Base-by-base conservation (phyloP, 768 basidiomycete genomes). In the Mycena chlorophos region DNA sequence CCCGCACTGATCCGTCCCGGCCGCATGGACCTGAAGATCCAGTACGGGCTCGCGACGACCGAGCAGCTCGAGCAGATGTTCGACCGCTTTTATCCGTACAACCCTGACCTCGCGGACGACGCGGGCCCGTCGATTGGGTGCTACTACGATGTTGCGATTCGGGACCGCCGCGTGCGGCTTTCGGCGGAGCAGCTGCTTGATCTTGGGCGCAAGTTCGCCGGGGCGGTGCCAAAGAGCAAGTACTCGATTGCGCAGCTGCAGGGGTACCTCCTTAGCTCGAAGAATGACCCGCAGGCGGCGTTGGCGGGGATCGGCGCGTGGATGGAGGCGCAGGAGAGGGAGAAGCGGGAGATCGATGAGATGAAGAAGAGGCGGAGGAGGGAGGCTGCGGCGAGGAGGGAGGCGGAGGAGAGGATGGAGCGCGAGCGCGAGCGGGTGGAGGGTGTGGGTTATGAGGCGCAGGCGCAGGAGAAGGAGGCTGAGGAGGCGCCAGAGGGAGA, bases 231-330 rank as follows among this genome's bases (percentile, higher is more conserved):
- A 0, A 69, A 74, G 17, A 62, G 77, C 52, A 74, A 76, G 54
- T 82, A 84, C 63, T 81, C 82, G 23, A 79, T 81, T 2, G 84
- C 86, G 0, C 82, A 85, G 53, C 71, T 88, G 2, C 85, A 86
- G 61, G 84, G 83, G 1, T 86, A 78, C 66, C 70, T 86, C 13
- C 70, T 88, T 1, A 63, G 66, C 10, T 74, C 71, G 51, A 79
- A 80, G 64, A 75, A 39, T 75, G 78, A 0, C 63, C 63, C 51
- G 57, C 68, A 4, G 78, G 78, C 0, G 75, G 69, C 2, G 58
- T 56, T 17, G 67, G 63, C 20, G 57, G 70, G 22, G 59, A 61
- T 26, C 69, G 60, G 20, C 82, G 83, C 79, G 72, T 83, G 10
- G 68, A 70, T 37, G 43, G 68, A 6, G 73, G 77, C 62, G 58